These are phyloP conservation scores for Albifimbria verrucaria DNA, from an alignment of 2,329 filamentous ascomycete species.

Conservation along the genomic window DNA sequence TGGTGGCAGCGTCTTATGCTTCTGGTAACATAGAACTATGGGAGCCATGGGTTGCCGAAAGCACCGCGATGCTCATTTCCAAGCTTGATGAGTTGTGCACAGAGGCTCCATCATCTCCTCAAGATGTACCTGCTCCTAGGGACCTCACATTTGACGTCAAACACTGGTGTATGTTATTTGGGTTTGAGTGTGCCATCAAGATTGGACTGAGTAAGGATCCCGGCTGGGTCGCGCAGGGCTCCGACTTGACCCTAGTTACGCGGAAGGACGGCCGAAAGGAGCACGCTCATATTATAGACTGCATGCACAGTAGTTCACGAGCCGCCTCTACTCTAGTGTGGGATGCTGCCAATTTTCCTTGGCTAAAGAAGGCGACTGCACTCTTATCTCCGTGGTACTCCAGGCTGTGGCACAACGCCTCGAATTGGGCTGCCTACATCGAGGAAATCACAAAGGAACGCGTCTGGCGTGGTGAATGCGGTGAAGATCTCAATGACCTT, in stretches of 20 bases:
- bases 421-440: not conserved
- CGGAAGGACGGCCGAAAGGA: constrained; percentile 42
- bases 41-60: constrained; percentile 54
- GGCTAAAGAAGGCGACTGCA: not conserved
- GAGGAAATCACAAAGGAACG: not conserved
- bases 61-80: constrained; percentile 39
- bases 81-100: constrained; percentile 41
- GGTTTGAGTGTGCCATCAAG: constrained; percentile 38
- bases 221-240: constrained; percentile 47
- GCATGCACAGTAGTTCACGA: constrained; percentile 46
- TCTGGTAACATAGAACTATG: constrained; percentile 51
- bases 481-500: not conserved
- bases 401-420: not conserved
- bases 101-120: not conserved
- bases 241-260: constrained; percentile 40
- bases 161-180: not conserved
- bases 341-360: not conserved
- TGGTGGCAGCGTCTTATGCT: constrained; percentile 48
- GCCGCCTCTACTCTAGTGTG: constrained; percentile 49
- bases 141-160: constrained; percentile 49
- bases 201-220: constrained; percentile 51
- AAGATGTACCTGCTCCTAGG: constrained; percentile 24
- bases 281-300: constrained; percentile 44
- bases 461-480: not conserved
- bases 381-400: not conserved